Base-by-base conservation (phyloP, 2,329 filamentous ascomycete genomes). In the Clathrospora elynae region DNA sequence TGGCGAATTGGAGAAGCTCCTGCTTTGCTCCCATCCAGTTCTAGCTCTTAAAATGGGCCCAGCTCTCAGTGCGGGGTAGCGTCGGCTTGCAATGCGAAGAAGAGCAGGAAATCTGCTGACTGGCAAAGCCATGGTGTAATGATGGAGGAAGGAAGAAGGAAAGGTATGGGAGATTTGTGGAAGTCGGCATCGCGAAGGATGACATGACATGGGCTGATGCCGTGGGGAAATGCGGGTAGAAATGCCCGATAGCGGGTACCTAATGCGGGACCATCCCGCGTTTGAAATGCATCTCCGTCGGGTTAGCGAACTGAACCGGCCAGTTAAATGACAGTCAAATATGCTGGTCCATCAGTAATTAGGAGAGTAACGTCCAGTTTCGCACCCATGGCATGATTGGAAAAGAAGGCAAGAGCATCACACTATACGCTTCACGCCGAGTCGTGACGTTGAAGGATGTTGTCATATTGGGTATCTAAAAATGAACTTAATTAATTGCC, bases 1-100 rank as follows among this genome's bases (percentile, higher is more conserved):
- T 42, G 63, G 47, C 16, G 67, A 62, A 17, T 43, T 44, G 5
- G 61, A 56, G 49, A 75, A 74, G 17, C 41, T 25, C 31, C 54
- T 52, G 17, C 35, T 40, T 39, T 51, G 49, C 2, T 30, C 33
- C 8, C 24, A 42, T 19, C 38, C 40, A 29, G 36, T 39, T 18
- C 32, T 38, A 24, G 35, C 35, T 38, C 22, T 30, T 17, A 35
- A 32, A 39, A 22, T 24, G 17, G 42, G 43, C 38, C 29, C 35
- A 25, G 28, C 35, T 48, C 43, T 52, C 28, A 50, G 45, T 29
- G 55, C 42, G 50, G 55, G 50, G 53, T 57, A 61, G 20, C 46
- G 46, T 46, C 46, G 53, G 23, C 46, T 55, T 35, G 57, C 52
- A 35, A 56, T 42, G 39, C 57, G 57, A 30, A 62, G 32, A 37